Evolutionary conservation across 2,329 filamentous ascomycete genomes (phyloP), one percentile per base, ranked within the genome.

Genomic region (Fusarium proliferatum): DNA sequence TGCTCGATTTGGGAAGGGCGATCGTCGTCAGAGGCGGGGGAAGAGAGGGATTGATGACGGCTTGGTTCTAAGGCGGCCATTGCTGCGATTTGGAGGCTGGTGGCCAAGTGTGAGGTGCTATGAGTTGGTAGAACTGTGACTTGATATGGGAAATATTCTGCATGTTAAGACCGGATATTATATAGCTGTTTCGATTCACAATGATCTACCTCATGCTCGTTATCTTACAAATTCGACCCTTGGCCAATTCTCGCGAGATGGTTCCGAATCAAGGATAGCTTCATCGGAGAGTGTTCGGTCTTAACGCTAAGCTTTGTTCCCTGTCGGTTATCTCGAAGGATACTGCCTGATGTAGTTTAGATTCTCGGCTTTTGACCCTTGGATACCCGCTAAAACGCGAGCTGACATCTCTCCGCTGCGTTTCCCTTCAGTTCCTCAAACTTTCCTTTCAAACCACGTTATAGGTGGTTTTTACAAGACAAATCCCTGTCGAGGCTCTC

Each of bases 151-250:
- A 26, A 8, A 3, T 13, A 6, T 6, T 3, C 1, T 43, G 11
- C 15, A 23, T 19, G 5, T 6, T 2, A 5, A 2, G 12, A 5
- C 5, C 4, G 13, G 9, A 16, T 16, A 11, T 63, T 69, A 68
- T 68, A 68, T 30, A 19, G 9, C 15, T 38, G 16, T 51, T 5
- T 23, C 21, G 12, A 30, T 3, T 9, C 41, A 15, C 9, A 36
- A 16, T 16, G 19, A 19, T 58, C 33, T 49, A 51, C 38, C 13
- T 33, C 41, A 36, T 26, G 12, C 13, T 26, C 33, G n/a, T 59
- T 49, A 58, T 39, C 49, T 69, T 52, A 69, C 57, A 69, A 69
- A 69, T 69, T 39, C 28, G 19, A 69, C 28, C 66, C 66, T 28
- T 41, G 57, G 9, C 4, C 11, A 4, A 11, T 33, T 15, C 26